Evolutionary conservation across 306 rosid genomes (phyloP).

Genomic region (Pyrus pyrifolia): DNA sequence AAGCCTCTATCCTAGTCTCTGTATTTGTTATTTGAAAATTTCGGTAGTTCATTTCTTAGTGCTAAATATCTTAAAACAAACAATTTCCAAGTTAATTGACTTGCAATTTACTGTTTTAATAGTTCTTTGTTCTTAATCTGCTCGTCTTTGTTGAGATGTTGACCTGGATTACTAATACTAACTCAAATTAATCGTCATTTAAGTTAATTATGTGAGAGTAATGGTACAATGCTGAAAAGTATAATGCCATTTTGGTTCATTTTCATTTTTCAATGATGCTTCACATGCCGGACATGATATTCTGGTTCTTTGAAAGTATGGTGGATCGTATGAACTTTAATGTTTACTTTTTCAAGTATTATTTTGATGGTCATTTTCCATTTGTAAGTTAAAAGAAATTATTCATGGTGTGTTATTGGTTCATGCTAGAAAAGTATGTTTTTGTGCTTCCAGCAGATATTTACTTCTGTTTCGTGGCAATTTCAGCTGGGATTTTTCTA

Average conservation of each 20-base stretch:
- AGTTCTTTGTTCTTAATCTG: background rate
- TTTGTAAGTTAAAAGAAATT: background rate
- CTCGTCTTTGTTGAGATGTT: background rate
- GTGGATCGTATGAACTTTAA: background rate
- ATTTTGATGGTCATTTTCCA: background rate
- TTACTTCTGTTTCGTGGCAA: conserved; percentile 13
- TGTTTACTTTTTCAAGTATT: background rate
- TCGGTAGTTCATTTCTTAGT: background rate
- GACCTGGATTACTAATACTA: background rate
- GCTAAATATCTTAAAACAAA: background rate
- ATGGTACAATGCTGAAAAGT: background rate
- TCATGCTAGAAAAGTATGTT: background rate
- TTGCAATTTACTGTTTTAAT: background rate
- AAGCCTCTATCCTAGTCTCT: background rate
- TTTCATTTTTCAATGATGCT: background rate
- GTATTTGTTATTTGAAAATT: background rate
- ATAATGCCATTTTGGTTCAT: background rate
- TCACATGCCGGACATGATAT: background rate
- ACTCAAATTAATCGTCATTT: background rate
- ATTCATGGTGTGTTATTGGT: background rate
- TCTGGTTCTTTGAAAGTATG: background rate
- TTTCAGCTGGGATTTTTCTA: conserved; percentile 18
- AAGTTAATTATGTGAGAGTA: background rate
- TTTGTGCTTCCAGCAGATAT: conserved; percentile 4
- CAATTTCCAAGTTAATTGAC: background rate